Base-by-base conservation (phyloP, 139 green algal genomes). In the Closterium sp. region DNA sequence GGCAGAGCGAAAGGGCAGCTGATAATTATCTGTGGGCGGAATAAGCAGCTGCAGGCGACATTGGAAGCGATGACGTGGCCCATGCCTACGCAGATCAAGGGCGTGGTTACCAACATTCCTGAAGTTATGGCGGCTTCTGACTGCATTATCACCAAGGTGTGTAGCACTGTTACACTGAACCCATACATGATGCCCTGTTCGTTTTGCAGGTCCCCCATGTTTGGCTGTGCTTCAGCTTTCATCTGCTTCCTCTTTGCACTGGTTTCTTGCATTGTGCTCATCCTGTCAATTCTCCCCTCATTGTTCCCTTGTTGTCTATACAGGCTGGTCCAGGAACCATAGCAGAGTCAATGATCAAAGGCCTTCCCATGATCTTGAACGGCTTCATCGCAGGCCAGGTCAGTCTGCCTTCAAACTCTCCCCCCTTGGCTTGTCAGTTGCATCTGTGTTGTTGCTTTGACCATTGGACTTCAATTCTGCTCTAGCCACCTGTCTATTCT, bases 331-430 rank as follows among this genome's bases (percentile, higher is more conserved):
- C 98, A 0, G 98, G 98, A 85, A 99, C 98, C 85, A 99, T 99
- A 89, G 98, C 97, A 10, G 98, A 99, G 95, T 96, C 97, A 35
- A 96, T 99, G 89, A 98, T 99, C 88, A 96, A 94, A 34, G 97
- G 98, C 1, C 96, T 99, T 86, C 98, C 98, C 81, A 97, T 99
- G 93, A 95, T 99, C 55, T 96, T 99, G 84, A 99, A 99, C 89
- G 97, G 95, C 87, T 98, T 97, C 95, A 95, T 99, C 34, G 97
- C 98, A 10, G 98, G 97, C 91, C 93, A 95, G 93, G 93, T 93
- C 81, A 93, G 43, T 69, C 1, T 69, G 23, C 43, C 43, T 69
- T 69, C 43, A 69, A 69, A 9, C 23, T 66, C 38, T 16, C 23
- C 43, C 3, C 3, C 38, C 3, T 69, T 69, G 43, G 1, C 43